Evolutionary conservation across 2,329 filamentous ascomycete genomes (phyloP).

Genomic region (Fusarium annulatum): DNA sequence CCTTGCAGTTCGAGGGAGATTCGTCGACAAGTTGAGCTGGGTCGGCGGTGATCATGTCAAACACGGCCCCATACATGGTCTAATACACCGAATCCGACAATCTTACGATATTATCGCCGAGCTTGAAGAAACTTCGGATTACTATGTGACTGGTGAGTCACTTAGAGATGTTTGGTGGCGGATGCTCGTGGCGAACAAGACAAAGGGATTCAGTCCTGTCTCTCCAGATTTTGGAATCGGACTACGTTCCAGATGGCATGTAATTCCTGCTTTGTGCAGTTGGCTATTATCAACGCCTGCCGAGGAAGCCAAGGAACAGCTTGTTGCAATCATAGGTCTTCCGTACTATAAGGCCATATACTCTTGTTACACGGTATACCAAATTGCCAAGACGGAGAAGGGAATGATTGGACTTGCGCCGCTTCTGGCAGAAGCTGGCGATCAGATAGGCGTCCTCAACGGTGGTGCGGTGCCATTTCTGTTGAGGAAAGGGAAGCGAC

Average conservation of each 20-base stretch:
- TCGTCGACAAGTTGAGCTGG: background rate
- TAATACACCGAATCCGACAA: background rate
- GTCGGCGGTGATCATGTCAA: background rate
- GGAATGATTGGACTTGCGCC: background rate
- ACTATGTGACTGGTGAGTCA: background rate
- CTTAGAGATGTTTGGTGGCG: background rate
- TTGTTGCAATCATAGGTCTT: background rate
- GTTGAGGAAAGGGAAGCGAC: background rate
- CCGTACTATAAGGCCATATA: background rate
- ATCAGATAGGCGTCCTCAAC: background rate
- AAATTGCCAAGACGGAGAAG: background rate
- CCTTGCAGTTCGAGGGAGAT: background rate
- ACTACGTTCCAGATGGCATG: background rate
- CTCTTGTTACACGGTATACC: background rate
- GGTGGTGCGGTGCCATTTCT: background rate
- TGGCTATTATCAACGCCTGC: accelerated
- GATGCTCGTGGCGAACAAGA: background rate
- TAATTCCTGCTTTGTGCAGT: accelerated
- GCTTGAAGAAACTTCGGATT: accelerated
- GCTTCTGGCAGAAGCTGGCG: background rate
- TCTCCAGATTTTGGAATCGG: background rate
- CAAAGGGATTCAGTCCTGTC: accelerated
- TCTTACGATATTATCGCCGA: accelerated
- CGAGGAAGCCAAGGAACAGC: background rate
- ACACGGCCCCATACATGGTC: background rate